phyloP scores from a whole-genome alignment of 352 stramenopile genomes.

The Globisporangium lucens region DNA sequence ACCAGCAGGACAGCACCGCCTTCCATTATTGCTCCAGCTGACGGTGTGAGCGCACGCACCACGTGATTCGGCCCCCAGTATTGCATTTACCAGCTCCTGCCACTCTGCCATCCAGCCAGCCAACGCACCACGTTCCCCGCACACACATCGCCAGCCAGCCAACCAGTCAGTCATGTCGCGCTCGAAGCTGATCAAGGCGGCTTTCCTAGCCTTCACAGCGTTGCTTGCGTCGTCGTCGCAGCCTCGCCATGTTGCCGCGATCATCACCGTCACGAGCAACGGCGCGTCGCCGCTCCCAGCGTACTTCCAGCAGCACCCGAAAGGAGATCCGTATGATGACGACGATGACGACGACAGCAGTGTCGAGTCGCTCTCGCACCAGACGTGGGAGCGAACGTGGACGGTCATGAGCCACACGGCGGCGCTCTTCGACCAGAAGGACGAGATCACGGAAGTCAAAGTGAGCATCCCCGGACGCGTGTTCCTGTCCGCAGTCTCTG shows the following conservation, averaged over 20 bases:
- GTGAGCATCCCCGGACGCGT: slow-evolving; percentile 51
- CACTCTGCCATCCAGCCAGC: not conserved
- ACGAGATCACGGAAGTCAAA: slow-evolving; percentile 42
- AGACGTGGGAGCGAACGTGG: slow-evolving; percentile 39
- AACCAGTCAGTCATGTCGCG: not conserved
- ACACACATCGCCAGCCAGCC: not conserved
- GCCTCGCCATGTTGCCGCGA: not conserved
- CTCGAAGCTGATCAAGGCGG: not conserved
- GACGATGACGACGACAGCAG: not conserved
- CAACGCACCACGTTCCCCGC: too few species aligned
- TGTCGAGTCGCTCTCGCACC: slow-evolving; percentile 20
- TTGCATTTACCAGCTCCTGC: not conserved
- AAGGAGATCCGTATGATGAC: not conserved
- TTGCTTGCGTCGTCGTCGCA: not conserved
- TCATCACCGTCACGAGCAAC: slow-evolving; percentile 4
- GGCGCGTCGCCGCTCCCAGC: not conserved
- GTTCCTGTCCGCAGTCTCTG: slow-evolving; percentile 42
- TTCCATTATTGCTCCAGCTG: not conserved
- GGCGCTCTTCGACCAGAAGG: not conserved
- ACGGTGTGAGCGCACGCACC: not conserved
- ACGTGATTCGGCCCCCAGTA: not conserved
- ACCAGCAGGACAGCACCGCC: not conserved
- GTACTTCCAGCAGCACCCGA: not conserved
- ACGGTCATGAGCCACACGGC: slow-evolving; percentile 29
- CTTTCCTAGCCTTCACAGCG: not conserved